Percentiles rank a stretch among this genome's conserved stretches.
These are phyloP conservation scores for Erysimum cheiri DNA, from an alignment of 441 rosid genomes.

Conservation along the genomic window DNA sequence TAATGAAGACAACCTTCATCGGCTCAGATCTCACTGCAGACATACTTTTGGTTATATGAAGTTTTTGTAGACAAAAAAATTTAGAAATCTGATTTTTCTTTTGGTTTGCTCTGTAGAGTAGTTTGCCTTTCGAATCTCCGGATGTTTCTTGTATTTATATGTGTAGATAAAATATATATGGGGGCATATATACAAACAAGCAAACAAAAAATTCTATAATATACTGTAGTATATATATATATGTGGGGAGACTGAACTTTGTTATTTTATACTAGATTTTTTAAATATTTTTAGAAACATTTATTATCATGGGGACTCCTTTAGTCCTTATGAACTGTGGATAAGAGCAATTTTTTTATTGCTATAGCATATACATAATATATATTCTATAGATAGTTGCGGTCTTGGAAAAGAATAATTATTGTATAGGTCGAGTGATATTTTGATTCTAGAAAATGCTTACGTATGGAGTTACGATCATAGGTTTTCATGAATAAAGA, in stretches of 20 bases:
- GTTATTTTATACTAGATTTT: slow-evolving; percentile 8
- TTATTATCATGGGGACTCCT: slow-evolving; percentile 23
- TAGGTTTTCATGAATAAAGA: slow-evolving; percentile 6
- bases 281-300: slow-evolving; percentile 8
- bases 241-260: slow-evolving; percentile 22
- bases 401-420: background rate
- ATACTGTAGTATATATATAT: background rate
- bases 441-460: slow-evolving; percentile 37
- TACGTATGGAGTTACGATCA: slow-evolving; percentile 44
- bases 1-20: slow-evolving; percentile 54
- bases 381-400: too few species aligned
- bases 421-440: background rate
- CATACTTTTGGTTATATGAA: slow-evolving; percentile 15
- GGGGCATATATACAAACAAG: background rate
- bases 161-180: slow-evolving; percentile 10
- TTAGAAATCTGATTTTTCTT: background rate
- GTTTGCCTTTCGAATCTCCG: slow-evolving; percentile 26
- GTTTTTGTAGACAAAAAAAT: background rate
- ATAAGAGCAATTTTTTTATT: slow-evolving; percentile 29
- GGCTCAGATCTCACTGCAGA: slow-evolving; percentile 43
- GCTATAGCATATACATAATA: background rate
- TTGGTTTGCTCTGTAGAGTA: slow-evolving; percentile 15
- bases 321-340: background rate
- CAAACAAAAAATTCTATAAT: background rate
- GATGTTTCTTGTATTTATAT: slow-evolving; percentile 38